These are phyloP conservation scores for Aspergillus kassunensis DNA, from an alignment of 495 filamentous ascomycete species.

Conservation along the genomic window DNA sequence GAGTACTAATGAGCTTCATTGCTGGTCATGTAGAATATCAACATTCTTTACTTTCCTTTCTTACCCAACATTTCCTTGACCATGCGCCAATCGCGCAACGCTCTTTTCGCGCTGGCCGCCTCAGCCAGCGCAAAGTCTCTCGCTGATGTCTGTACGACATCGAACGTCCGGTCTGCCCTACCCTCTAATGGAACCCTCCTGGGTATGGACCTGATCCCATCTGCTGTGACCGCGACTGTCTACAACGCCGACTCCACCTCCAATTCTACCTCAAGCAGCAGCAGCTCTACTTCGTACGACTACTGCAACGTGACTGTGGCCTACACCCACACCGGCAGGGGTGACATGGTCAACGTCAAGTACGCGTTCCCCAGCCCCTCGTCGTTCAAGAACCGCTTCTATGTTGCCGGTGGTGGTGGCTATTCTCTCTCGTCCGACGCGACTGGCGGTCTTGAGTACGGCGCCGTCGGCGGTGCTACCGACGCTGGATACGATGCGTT, in stretches of 20 bases:
- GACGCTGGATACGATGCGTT: constrained; percentile 39
- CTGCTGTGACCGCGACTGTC: constrained; percentile 26
- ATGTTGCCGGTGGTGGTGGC: constrained; percentile 35
- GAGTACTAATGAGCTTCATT: too few relatives aligned
- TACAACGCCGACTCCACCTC: constrained; percentile 20
- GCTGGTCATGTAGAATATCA: too few relatives aligned
- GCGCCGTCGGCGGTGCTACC: constrained; percentile 35
- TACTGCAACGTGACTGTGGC: constrained; percentile 37
- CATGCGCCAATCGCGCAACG: background rate
- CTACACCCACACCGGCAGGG: constrained; percentile 34
- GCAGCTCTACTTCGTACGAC: constrained; percentile 20
- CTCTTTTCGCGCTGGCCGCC: background rate
- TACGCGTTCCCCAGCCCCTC: constrained; percentile 31
- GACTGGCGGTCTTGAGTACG: constrained; percentile 37
- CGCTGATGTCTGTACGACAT: constrained; percentile 26
- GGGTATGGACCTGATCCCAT: constrained; percentile 29
- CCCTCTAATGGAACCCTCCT: constrained; percentile 33
- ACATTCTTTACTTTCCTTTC: too few relatives aligned
- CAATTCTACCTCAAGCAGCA: background rate
- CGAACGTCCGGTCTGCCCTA: constrained; percentile 27
- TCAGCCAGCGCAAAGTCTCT: background rate
- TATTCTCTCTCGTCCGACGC: constrained; percentile 26
- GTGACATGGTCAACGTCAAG: constrained; percentile 27
- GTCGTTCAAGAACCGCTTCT: constrained; percentile 37
- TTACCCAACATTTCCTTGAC: background rate